Percentiles rank a stretch among this genome's conserved stretches.
phyloP scores from a whole-genome alignment of 176 grass and related monocot species.

The Dendrocalamus sinicus region DNA sequence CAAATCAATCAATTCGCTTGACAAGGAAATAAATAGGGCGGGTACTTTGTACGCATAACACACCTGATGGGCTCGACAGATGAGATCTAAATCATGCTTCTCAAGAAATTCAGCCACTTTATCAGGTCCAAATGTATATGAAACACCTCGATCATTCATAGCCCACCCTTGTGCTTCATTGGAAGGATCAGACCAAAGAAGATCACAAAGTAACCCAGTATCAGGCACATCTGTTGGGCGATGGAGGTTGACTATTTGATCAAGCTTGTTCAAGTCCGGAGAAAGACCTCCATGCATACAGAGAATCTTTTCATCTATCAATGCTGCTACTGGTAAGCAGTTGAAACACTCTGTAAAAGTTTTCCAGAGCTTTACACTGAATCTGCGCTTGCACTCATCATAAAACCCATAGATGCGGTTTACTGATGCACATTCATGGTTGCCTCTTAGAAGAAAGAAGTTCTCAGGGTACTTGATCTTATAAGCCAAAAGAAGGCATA shows the following conservation, averaged over 20 bases:
- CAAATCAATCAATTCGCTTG: not conserved
- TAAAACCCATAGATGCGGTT: conserved; percentile 83
- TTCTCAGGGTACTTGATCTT: conserved; percentile 84
- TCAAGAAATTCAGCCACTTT: conserved; percentile 74
- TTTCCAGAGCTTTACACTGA: conserved; percentile 78
- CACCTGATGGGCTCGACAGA: conserved; percentile 80
- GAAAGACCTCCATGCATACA: conserved; percentile 84
- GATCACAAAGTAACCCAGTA: conserved; percentile 73
- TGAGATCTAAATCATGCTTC: conserved; percentile 81
- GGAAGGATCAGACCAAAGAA: conserved; percentile 81
- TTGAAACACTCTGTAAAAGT: conserved; percentile 81
- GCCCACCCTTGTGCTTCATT: conserved; percentile 67
- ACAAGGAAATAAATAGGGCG: not conserved
- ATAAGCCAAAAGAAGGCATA: conserved; percentile 83
- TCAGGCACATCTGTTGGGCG: conserved; percentile 74
- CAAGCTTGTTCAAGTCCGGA: conserved; percentile 71
- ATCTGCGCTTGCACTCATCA: conserved; percentile 82
- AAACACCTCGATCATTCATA: conserved; percentile 82
- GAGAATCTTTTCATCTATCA: conserved; percentile 80
- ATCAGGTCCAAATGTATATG: conserved; percentile 72
- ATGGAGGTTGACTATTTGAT: conserved; percentile 65
- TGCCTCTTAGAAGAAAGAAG: conserved; percentile 77
- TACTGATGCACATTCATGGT: conserved; percentile 82
- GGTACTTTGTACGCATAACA: conserved; percentile 4
- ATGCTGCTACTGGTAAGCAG: conserved; percentile 69